A percentile compares a stretch with the other conserved stretches of the same genome.
Conservation (phyloP, 352 stramenopile species). For the Phytophthora agathidicida region DNA sequence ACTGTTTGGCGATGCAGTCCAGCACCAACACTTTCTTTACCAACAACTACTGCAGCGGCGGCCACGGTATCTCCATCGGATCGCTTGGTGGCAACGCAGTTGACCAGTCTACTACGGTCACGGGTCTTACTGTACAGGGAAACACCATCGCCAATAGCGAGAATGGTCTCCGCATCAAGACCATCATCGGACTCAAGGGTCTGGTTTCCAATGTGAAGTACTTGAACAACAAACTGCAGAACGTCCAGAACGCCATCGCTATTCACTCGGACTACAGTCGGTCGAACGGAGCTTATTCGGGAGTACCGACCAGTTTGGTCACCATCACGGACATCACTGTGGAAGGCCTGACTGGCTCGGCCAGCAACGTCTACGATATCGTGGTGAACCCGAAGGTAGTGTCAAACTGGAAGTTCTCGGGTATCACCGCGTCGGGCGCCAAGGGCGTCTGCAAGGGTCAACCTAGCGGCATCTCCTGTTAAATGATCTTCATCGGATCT, state of each 20-base stretch:
- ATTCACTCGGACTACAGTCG: slow-evolving; percentile 28
- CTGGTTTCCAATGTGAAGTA: slow-evolving; percentile 21
- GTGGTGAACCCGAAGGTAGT: slow-evolving; percentile 19
- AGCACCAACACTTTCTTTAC: slow-evolving; percentile 21
- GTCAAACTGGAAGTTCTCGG: slow-evolving; percentile 26
- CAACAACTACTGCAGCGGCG: slow-evolving; percentile 22
- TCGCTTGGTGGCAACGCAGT: slow-evolving; percentile 21
- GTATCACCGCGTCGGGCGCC: slow-evolving; percentile 15
- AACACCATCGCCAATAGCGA: slow-evolving; percentile 34
- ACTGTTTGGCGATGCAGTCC: slow-evolving; percentile 27
- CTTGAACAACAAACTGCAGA: slow-evolving; percentile 16
- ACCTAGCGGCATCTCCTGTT: slow-evolving; percentile 14
- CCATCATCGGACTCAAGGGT: slow-evolving; percentile 16
- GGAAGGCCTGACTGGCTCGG: slow-evolving; percentile 19
- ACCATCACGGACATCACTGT: slow-evolving; percentile 31
- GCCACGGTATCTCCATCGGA: slow-evolving; percentile 33
- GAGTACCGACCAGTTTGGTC: slow-evolving; percentile 23
- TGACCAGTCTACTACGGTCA: slow-evolving; percentile 18
- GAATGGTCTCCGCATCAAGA: slow-evolving; percentile 30
- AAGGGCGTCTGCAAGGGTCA: slow-evolving; percentile 27
- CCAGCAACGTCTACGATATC: slow-evolving; percentile 24
- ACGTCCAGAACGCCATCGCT: slow-evolving; percentile 19
- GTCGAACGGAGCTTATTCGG: slow-evolving; percentile 9
- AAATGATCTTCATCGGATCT: neutral
- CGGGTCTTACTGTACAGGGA: slow-evolving; percentile 13